These are phyloP conservation scores for Plasmodium adleri DNA, from an alignment of 169 alveolate genomes.

Conservation along the genomic window DNA sequence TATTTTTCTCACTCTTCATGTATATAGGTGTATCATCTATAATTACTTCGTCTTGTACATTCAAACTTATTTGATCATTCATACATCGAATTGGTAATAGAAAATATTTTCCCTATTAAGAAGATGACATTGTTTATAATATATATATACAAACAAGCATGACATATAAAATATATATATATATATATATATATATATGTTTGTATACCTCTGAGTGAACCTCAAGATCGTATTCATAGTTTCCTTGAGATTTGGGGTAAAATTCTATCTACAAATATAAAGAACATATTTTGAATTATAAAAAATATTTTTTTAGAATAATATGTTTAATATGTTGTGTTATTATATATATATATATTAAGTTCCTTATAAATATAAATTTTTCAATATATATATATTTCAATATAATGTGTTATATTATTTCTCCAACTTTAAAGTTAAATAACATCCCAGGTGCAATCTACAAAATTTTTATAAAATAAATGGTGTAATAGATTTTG, in stretches of 20 bases:
- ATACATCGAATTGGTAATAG: slow-evolving; percentile 56
- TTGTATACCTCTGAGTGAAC: slow-evolving; percentile 40
- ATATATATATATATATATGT: not conserved
- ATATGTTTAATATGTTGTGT: not conserved
- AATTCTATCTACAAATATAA: slow-evolving; percentile 33
- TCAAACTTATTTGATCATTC: slow-evolving; percentile 49
- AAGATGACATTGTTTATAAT: not conserved
- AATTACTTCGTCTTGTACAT: slow-evolving; percentile 69
- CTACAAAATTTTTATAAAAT: slow-evolving; percentile 23
- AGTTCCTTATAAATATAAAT: not conserved
- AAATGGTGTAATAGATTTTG: not conserved
- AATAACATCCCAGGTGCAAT: slow-evolving; percentile 73
- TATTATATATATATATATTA: not conserved
- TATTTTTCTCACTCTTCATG: slow-evolving; percentile 52
- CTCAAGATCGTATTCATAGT: slow-evolving; percentile 38
- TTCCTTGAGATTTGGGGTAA: slow-evolving; percentile 53
- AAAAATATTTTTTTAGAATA: not conserved
- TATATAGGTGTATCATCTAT: slow-evolving; percentile 61
- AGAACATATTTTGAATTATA: not conserved
- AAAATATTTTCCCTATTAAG: slow-evolving; percentile 26
- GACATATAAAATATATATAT: not conserved
- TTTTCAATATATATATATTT: not conserved
- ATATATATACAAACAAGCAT: not conserved
- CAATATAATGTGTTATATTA: not conserved
- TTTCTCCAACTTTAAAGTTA: slow-evolving; percentile 50